Percentiles rank a stretch among this genome's conserved stretches.
Conservation (phyloP, 257 asterid genomes). For the Pogostemon cablin region DNA sequence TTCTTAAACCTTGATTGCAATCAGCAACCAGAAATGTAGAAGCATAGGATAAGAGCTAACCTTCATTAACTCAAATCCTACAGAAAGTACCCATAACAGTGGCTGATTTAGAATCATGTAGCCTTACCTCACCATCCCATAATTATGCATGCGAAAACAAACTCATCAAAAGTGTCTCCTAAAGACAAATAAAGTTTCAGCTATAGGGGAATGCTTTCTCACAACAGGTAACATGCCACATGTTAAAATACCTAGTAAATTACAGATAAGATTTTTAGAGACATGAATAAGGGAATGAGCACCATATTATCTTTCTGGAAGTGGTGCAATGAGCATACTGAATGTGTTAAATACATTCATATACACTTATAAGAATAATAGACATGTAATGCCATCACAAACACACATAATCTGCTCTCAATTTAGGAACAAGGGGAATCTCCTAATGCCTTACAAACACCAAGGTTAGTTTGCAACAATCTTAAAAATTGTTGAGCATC, state of each 20-base stretch:
- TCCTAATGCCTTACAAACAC: conserved; percentile 71
- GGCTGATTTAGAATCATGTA: conserved; percentile 99
- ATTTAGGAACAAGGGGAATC: conserved; percentile 28
- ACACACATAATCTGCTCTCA: too few relatives aligned
- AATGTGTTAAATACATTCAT: conserved; percentile 15
- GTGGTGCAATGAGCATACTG: conserved; percentile 53
- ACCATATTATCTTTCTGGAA: conserved; percentile 95
- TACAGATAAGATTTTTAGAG: conserved; percentile 69
- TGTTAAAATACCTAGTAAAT: conserved; percentile 33
- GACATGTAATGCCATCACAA: too few relatives aligned
- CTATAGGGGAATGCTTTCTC: conserved; percentile 30
- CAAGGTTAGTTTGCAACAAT: conserved; percentile 90
- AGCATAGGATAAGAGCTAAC: conserved; percentile 45
- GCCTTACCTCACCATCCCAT: conserved; percentile 99
- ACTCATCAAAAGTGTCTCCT: conserved; percentile 98
- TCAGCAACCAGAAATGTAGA: background rate
- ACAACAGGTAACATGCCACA: conserved; percentile 5
- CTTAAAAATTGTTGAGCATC: conserved; percentile 89
- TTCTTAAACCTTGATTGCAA: conserved; percentile 30
- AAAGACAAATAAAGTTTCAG: conserved; percentile 31
- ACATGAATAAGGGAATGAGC: conserved; percentile 87
- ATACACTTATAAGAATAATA: too few relatives aligned
- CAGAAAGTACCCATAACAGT: conserved; percentile 90
- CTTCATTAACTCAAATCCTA: conserved; percentile 98
- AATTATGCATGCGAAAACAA: conserved; percentile 94